These are phyloP conservation scores for Fusarium sp. DNA, from an alignment of 2,329 filamentous ascomycete species.

Conservation along the genomic window DNA sequence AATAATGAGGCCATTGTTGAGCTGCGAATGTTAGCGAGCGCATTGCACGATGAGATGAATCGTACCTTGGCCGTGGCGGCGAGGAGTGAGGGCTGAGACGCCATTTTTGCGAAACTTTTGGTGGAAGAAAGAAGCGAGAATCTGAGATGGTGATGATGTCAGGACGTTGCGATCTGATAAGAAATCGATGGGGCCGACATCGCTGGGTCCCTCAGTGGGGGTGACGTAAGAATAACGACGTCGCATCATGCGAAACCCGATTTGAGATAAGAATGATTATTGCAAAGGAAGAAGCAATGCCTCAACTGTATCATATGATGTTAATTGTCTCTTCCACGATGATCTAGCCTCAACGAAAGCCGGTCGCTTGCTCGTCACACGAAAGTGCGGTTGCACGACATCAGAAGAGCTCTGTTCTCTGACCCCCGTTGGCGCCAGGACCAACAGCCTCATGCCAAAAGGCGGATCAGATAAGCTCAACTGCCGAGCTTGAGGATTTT, in stretches of 20 bases:
- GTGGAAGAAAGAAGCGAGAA: not conserved
- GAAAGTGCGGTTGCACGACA: not conserved
- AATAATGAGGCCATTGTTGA: conserved; percentile 72
- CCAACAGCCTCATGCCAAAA: not conserved
- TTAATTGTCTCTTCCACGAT: no score
- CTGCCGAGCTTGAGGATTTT: not conserved
- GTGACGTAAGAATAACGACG: conserved; percentile 6
- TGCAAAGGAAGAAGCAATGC: no score
- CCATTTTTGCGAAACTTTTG: conserved; percentile 17
- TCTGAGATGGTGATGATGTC: conserved; percentile 1
- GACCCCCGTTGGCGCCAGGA: not conserved
- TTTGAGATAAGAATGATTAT: no score
- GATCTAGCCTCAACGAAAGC: no score
- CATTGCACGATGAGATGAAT: rapidly evolving
- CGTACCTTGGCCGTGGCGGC: conserved; percentile 36
- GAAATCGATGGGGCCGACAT: conserved; percentile 10
- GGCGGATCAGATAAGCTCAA: not conserved
- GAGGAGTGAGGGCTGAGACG: conserved; percentile 33
- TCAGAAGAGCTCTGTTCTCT: not conserved
- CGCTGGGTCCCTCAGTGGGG: conserved; percentile 1
- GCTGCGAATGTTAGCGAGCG: conserved; percentile 47
- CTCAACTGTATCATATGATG: no score
- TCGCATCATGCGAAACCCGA: no score
- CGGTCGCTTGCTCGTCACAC: no score
- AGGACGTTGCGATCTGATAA: conserved; percentile 8